Evolutionary conservation across 768 basidiomycete species (phyloP).

Genomic region (Tylopilus vinaceipallidus): DNA sequence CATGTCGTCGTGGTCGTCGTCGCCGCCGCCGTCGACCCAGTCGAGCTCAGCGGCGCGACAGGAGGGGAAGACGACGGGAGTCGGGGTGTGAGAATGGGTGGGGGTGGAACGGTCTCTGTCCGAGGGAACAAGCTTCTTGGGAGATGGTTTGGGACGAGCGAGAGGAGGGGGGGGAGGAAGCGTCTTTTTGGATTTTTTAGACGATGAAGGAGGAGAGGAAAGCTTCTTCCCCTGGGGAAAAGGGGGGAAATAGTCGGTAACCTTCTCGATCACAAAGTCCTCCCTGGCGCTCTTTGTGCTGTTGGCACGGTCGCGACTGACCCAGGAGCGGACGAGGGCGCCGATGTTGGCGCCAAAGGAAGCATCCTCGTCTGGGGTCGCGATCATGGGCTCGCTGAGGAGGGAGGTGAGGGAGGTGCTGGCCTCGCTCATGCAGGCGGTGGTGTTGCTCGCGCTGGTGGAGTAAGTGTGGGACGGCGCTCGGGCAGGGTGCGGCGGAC

Average conservation of each 20-base stretch:
- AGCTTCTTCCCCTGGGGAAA: conserved; percentile 20
- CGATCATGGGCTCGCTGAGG: conserved; percentile 41
- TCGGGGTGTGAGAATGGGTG: conserved; percentile 28
- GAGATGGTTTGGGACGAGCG: conserved; percentile 9
- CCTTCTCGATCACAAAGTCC: conserved; percentile 27
- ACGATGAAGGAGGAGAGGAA: background rate
- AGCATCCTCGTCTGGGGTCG: conserved; percentile 39
- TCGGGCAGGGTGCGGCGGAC: conserved; percentile 26
- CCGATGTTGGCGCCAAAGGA: conserved; percentile 49
- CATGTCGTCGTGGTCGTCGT: conserved; percentile 21
- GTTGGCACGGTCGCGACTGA: conserved; percentile 25
- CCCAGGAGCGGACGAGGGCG: conserved; percentile 33
- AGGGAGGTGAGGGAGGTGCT: conserved; percentile 55
- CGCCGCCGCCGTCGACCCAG: conserved; percentile 29
- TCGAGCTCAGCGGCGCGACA: conserved; percentile 29
- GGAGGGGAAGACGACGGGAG: conserved; percentile 33
- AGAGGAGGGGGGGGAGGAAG: conserved; percentile 13
- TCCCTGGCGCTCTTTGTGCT: conserved; percentile 29
- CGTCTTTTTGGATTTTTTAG: conserved; percentile 22
- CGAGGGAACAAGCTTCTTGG: conserved; percentile 5
- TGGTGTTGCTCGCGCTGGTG: conserved; percentile 37
- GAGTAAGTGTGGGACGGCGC: conserved; percentile 35
- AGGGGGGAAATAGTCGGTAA: conserved; percentile 30
- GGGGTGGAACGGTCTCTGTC: conserved; percentile 22
- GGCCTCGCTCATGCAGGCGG: conserved; percentile 35